phyloP scores from a whole-genome alignment of 139 green algal genomes.

The Chlorella ohadii region DNA sequence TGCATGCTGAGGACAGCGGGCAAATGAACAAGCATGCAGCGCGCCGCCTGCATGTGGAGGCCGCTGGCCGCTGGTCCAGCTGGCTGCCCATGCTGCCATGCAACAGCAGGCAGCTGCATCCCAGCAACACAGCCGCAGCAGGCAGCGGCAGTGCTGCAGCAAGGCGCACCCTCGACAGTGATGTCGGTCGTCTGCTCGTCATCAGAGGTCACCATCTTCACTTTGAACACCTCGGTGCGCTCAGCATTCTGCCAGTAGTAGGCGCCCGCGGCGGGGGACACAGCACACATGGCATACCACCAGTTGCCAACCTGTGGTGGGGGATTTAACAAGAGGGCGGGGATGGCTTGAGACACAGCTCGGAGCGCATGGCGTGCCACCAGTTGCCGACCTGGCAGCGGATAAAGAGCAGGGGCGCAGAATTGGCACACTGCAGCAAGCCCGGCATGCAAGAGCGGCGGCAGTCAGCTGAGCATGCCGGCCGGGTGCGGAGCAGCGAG shows the following conservation, averaged over 20 bases:
- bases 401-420: not conserved
- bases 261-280: constrained; percentile 74
- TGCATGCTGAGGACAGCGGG: too few relatives aligned
- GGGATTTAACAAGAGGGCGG: too few relatives aligned
- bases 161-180: constrained; percentile 66
- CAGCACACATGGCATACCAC: constrained; percentile 84
- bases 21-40: too few relatives aligned
- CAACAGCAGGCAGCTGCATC: too few relatives aligned
- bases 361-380: not conserved
- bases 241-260: constrained; percentile 89
- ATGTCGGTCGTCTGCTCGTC: constrained; percentile 92
- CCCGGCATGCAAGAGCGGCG: too few relatives aligned
- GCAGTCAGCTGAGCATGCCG: too few relatives aligned
- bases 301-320: constrained; percentile 65
- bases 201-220: constrained; percentile 93
- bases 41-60: too few relatives aligned
- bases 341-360: not conserved
- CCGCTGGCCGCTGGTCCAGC: too few relatives aligned
- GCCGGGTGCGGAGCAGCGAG: too few relatives aligned
- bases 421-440: not conserved
- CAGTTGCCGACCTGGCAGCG: not conserved
- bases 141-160: too few relatives aligned
- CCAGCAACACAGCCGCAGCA: too few relatives aligned
- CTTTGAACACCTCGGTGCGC: constrained; percentile 60
- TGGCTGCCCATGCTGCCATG: too few relatives aligned